Percentiles rank a stretch among this genome's conserved stretches.
Conservation (phyloP, 2,329 filamentous ascomycete genomes). For the Cladosporium sp. region DNA sequence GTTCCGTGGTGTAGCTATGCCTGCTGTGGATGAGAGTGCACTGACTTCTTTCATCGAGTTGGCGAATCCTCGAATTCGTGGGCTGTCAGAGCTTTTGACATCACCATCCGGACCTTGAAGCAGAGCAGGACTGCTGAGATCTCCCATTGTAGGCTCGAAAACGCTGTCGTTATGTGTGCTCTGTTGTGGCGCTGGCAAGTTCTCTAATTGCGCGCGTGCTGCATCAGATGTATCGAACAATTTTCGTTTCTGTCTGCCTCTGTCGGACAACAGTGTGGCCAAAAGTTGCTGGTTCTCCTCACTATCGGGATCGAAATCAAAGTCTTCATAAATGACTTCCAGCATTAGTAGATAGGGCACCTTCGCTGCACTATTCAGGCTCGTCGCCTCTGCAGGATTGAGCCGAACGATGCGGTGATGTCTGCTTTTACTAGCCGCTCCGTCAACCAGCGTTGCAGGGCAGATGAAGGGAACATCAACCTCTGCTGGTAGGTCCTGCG, state of each 20-base stretch:
- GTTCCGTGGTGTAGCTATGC: slow-evolving; percentile 62
- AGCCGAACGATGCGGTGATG: slow-evolving; percentile 80
- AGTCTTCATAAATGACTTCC: slow-evolving; percentile 75
- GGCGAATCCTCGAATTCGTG: slow-evolving; percentile 23
- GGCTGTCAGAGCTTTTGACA: slow-evolving; percentile 46
- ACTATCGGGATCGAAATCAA: slow-evolving; percentile 73
- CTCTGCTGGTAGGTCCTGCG: slow-evolving; percentile 75
- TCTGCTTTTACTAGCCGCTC: slow-evolving; percentile 67
- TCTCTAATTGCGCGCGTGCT: slow-evolving; percentile 43
- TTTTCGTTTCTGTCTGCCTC: slow-evolving; percentile 52
- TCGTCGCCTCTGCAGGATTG: slow-evolving; percentile 79
- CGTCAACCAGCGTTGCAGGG: slow-evolving; percentile 68
- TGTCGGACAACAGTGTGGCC: slow-evolving; percentile 63
- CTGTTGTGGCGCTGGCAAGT: slow-evolving; percentile 36
- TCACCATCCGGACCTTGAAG: slow-evolving; percentile 55
- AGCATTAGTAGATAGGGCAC: slow-evolving; percentile 83
- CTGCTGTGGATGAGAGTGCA: slow-evolving; percentile 56
- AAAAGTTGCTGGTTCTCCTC: slow-evolving; percentile 66
- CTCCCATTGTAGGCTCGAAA: slow-evolving; percentile 76
- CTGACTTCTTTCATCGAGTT: slow-evolving; percentile 40
- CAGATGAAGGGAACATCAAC: slow-evolving; percentile 81
- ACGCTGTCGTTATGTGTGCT: slow-evolving; percentile 63
- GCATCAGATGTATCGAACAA: slow-evolving; percentile 58
- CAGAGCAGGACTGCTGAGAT: slow-evolving; percentile 69
- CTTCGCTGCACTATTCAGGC: slow-evolving; percentile 80